Percentiles rank a stretch among this genome's conserved stretches.
Evolutionary conservation across 768 basidiomycete species (phyloP).

Genomic region (Leccinellum luteum): DNA sequence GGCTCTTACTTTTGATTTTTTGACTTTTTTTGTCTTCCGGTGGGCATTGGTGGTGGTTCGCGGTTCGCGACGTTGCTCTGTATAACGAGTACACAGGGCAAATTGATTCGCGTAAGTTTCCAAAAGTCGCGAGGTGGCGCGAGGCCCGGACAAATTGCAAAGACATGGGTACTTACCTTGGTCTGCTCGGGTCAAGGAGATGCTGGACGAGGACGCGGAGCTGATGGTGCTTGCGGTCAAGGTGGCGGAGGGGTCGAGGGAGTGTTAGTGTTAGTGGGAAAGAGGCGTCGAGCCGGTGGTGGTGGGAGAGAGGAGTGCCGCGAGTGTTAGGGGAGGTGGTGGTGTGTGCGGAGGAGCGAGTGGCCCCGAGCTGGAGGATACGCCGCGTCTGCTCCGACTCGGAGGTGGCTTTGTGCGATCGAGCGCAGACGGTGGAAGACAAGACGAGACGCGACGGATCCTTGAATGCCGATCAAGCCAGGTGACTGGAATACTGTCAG

Average conservation of each 20-base stretch:
- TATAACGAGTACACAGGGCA: constrained; percentile 21
- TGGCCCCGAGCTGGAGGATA: constrained; percentile 40
- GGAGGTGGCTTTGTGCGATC: constrained; percentile 39
- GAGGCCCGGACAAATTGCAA: constrained; percentile 18
- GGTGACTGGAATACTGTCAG: too few relatives aligned
- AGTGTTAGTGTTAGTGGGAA: constrained; percentile 34
- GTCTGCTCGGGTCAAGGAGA: constrained; percentile 55
- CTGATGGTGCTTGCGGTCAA: constrained; percentile 18
- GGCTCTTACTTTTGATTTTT: constrained; percentile 68
- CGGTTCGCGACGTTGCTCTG: constrained; percentile 75
- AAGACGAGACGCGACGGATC: constrained; percentile 51
- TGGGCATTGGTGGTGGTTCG: constrained; percentile 43
- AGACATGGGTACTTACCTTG: constrained; percentile 71
- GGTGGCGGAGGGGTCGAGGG: constrained; percentile 30
- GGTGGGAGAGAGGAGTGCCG: constrained; percentile 24
- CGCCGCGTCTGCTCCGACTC: constrained; percentile 45
- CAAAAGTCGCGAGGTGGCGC: constrained; percentile 26
- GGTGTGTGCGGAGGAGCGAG: constrained; percentile 12
- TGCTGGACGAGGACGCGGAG: constrained; percentile 44
- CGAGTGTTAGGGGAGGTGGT: too few relatives aligned
- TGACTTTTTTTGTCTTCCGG: constrained; percentile 55
- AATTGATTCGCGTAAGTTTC: constrained; percentile 33
- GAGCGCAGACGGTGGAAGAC: constrained; percentile 35
- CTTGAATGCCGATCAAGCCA: too few relatives aligned
- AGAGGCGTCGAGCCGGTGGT: constrained; percentile 31